Evolutionary conservation across 345 rosid genomes (phyloP).

Genomic region (Moricandia moricandioides): DNA sequence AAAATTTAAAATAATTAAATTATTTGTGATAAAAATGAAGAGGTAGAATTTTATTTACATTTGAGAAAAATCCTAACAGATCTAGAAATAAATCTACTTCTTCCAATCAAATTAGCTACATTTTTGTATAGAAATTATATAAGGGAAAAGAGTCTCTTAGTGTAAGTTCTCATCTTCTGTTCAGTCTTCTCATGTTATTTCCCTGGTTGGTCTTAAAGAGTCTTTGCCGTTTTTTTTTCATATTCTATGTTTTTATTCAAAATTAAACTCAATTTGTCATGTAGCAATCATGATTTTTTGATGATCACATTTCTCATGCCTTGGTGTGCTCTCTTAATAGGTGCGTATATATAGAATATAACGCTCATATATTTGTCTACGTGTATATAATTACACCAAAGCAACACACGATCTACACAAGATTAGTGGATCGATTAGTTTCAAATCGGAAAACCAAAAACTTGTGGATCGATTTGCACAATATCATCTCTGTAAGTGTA

Average conservation of each 20-base stretch:
- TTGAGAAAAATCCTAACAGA: background rate
- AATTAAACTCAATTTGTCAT: constrained; percentile 37
- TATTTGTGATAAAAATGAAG: background rate
- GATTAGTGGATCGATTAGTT: constrained; percentile 29
- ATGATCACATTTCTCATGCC: constrained; percentile 43
- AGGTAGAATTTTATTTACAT: background rate
- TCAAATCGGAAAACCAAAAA: constrained; percentile 21
- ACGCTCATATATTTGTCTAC: background rate
- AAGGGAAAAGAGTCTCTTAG: constrained; percentile 7
- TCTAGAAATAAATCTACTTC: constrained; percentile 12
- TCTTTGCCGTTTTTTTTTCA: constrained; percentile 22
- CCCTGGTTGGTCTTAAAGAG: constrained; percentile 17
- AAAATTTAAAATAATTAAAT: background rate
- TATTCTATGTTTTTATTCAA: constrained; percentile 5
- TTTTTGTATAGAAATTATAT: background rate
- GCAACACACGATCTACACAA: constrained; percentile 35
- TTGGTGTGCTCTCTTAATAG: background rate
- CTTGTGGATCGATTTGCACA: constrained; percentile 1
- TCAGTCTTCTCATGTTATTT: constrained; percentile 32
- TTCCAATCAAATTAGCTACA: background rate
- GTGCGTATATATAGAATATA: background rate
- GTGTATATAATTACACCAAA: constrained; percentile 24
- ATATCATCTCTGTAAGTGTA: constrained; percentile 28
- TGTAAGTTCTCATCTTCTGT: constrained; percentile 21
- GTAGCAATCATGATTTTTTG: constrained; percentile 40